Evolutionary conservation across 345 rosid genomes (phyloP).

Genomic region (Schrenkiella parvula): DNA sequence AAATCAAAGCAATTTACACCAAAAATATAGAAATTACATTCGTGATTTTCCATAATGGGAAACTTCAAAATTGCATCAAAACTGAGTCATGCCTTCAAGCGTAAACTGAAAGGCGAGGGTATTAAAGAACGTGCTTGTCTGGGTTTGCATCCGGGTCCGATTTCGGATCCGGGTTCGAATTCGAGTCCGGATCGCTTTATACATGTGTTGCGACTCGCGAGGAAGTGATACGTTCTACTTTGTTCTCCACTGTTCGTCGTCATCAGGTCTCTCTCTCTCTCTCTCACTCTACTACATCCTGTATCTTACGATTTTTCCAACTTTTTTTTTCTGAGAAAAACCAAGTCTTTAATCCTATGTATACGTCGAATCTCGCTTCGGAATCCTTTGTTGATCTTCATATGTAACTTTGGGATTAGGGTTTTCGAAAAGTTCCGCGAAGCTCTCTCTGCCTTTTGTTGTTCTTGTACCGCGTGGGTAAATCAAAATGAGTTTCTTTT

Average conservation of each 20-base stretch:
- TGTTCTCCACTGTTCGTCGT: neutral
- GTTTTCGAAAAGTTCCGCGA: neutral
- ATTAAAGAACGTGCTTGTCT: neutral
- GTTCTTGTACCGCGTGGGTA: neutral
- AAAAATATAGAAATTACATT: too few species aligned
- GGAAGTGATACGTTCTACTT: neutral
- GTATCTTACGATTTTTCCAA: neutral
- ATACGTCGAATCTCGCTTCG: neutral
- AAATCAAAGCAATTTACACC: neutral
- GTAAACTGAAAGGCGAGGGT: neutral
- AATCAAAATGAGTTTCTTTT: neutral
- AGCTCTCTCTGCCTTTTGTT: neutral
- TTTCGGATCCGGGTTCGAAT: neutral
- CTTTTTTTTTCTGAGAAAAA: neutral
- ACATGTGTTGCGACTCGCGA: neutral
- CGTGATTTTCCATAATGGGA: neutral
- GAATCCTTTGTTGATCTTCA: neutral
- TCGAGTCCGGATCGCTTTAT: neutral
- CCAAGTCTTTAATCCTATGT: neutral
- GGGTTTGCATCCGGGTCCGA: neutral
- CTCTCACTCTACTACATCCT: neutral
- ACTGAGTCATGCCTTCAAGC: neutral
- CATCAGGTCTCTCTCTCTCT: conserved; percentile 13
- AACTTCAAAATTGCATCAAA: neutral
- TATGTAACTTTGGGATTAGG: neutral